Evolutionary conservation across 805 yeast genomes (phyloP).

Genomic region (Nakazawaea siamensis): DNA sequence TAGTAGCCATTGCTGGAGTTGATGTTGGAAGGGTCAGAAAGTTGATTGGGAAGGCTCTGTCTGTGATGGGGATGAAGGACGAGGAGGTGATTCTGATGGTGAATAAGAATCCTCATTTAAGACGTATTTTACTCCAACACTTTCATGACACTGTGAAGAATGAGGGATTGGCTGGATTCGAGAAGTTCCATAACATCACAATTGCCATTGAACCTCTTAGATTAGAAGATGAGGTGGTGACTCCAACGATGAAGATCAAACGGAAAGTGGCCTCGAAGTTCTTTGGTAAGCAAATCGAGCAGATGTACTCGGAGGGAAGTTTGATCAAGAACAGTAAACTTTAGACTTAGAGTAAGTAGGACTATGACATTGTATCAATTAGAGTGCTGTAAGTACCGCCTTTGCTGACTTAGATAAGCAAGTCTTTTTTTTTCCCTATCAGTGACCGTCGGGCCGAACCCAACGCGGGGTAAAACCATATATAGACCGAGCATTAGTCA

Average conservation of each 20-base stretch:
- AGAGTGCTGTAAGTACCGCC: too few species aligned
- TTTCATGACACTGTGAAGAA: constrained; percentile 28
- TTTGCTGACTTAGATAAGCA: too few species aligned
- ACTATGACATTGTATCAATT: too few species aligned
- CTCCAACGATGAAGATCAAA: constrained; percentile 56
- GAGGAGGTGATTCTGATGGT: constrained; percentile 1
- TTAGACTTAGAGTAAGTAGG: too few species aligned
- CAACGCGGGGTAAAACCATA: too few species aligned
- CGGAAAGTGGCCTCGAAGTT: constrained; percentile 13
- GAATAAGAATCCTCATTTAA: constrained; percentile 12
- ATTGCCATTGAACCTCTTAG: constrained; percentile 53
- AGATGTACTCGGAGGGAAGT: constrained; percentile 12
- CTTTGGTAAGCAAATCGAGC: constrained; percentile 7
- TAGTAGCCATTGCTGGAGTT: constrained; percentile 58
- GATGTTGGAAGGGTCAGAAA: constrained; percentile 28
- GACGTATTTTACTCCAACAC: constrained; percentile 24
- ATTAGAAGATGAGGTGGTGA: constrained; percentile 51
- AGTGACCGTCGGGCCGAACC: too few species aligned
- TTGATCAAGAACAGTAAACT: constrained; percentile 10
- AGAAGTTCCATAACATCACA: constrained; percentile 46
- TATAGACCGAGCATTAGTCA: too few species aligned
- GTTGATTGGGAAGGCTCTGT: not conserved
- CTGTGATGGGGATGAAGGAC: not conserved
- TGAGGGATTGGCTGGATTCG: constrained; percentile 49
- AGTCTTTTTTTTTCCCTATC: too few species aligned